phyloP scores from a whole-genome alignment of 768 basidiomycete genomes.

The Astraeus odoratus region DNA sequence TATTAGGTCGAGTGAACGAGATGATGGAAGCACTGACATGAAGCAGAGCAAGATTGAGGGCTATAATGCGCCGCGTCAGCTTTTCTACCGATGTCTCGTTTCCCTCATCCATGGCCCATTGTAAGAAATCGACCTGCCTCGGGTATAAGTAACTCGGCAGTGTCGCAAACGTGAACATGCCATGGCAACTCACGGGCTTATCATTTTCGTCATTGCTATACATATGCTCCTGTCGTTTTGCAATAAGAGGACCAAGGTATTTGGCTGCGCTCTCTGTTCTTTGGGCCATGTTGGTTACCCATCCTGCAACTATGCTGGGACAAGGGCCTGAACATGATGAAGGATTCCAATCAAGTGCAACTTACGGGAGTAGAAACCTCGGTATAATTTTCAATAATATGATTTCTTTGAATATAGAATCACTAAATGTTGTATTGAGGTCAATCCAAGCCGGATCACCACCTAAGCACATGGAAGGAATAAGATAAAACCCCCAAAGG shows the following conservation, averaged over 20 bases:
- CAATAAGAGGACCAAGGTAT: neutral
- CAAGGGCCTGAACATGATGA: neutral
- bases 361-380: neutral
- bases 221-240: neutral
- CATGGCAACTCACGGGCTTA: neutral
- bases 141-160: too few species aligned
- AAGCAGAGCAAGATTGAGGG: constrained; percentile 1
- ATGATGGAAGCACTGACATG: constrained; percentile 11
- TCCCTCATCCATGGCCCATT: neutral
- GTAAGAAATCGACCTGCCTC: neutral
- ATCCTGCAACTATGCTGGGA: neutral
- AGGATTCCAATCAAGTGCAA: neutral
- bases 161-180: neutral
- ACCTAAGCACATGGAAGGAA: neutral
- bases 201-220: neutral
- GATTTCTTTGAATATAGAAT: neutral
- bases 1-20: neutral
- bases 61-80: neutral
- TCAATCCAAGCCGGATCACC: neutral
- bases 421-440: neutral
- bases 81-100: neutral
- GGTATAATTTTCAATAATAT: neutral
- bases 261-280: neutral
- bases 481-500: neutral
- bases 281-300: neutral